Conservation (phyloP, 805 yeast species). For the Wickerhamiella brachini region DNA sequence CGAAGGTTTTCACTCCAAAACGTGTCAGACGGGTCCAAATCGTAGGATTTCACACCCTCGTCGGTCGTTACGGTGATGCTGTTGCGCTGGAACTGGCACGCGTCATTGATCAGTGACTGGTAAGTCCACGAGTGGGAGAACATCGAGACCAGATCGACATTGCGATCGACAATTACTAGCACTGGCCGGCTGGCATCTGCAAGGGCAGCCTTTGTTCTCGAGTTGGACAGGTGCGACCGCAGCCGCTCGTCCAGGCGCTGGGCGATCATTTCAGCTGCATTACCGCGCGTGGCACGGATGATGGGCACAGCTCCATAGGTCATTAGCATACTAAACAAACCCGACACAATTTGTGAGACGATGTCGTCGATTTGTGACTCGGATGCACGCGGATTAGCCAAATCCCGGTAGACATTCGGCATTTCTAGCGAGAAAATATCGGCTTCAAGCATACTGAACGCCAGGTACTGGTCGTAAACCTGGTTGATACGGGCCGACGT, state of each 20-base stretch:
- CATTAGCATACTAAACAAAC: slow-evolving; percentile 64
- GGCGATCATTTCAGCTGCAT: slow-evolving; percentile 92
- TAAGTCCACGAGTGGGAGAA: slow-evolving; percentile 96
- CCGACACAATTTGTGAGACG: slow-evolving; percentile 62
- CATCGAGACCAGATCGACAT: slow-evolving; percentile 84
- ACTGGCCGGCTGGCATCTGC: slow-evolving; percentile 34
- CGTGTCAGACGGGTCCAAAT: slow-evolving; percentile 84
- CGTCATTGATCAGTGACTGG: slow-evolving; percentile 91
- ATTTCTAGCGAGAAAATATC: slow-evolving; percentile 71
- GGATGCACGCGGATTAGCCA: slow-evolving; percentile 56
- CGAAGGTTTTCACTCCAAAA: slow-evolving; percentile 81
- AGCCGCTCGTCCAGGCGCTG: slow-evolving; percentile 70
- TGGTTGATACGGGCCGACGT: slow-evolving; percentile 64
- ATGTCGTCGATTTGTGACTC: slow-evolving; percentile 60
- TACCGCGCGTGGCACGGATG: slow-evolving; percentile 80
- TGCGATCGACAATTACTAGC: slow-evolving; percentile 71
- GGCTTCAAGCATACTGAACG: slow-evolving; percentile 87
- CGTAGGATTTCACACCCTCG: slow-evolving; percentile 44
- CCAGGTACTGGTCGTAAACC: slow-evolving; percentile 87
- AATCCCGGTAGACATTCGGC: slow-evolving; percentile 46
- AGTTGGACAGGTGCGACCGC: slow-evolving; percentile 72
- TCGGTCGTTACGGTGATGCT: slow-evolving; percentile 46
- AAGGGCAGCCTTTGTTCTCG: slow-evolving; percentile 27
- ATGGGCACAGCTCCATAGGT: slow-evolving; percentile 75
- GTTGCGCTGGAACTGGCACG: slow-evolving; percentile 67